Percentiles rank a stretch among this genome's conserved stretches.
Evolutionary conservation across 2,329 filamentous ascomycete species (phyloP).

Genomic region (Clonostachys rhizophaga): DNA sequence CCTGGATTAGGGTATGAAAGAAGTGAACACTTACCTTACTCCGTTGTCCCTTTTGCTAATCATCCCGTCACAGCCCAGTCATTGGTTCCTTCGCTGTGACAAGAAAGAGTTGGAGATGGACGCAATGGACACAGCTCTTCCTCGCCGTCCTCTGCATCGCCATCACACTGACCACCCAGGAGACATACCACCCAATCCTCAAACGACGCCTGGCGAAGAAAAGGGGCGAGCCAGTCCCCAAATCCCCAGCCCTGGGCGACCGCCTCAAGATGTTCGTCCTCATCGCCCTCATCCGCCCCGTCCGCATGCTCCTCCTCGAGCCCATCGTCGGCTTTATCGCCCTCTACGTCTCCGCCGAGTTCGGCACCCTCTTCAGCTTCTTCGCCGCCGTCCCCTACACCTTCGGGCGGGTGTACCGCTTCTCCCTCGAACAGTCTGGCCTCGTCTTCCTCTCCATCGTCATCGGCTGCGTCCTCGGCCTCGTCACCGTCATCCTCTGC

Average conservation of each 20-base stretch:
- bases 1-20: slow-evolving; percentile 41
- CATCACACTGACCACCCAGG: slow-evolving; percentile 34
- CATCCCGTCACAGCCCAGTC: slow-evolving; percentile 26
- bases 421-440: slow-evolving; percentile 32
- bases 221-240: slow-evolving; percentile 19
- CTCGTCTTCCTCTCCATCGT: slow-evolving; percentile 40
- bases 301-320: slow-evolving; percentile 57
- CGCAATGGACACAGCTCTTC: slow-evolving; percentile 44
- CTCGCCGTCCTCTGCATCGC: slow-evolving; percentile 30
- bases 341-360: slow-evolving; percentile 44
- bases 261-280: slow-evolving; percentile 27
- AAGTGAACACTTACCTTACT: not conserved
- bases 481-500: slow-evolving; percentile 18
- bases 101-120: slow-evolving; percentile 47
- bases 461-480: slow-evolving; percentile 28
- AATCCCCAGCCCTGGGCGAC: slow-evolving; percentile 11
- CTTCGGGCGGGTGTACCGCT: slow-evolving; percentile 38
- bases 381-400: slow-evolving; percentile 46
- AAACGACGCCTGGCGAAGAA: slow-evolving; percentile 28
- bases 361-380: slow-evolving; percentile 47
- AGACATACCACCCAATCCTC: slow-evolving; percentile 53
- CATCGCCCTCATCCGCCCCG: slow-evolving; percentile 39
- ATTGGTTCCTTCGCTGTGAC: slow-evolving; percentile 41
- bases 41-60: slow-evolving; percentile 4
- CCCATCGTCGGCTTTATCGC: slow-evolving; percentile 55